Base-by-base conservation (phyloP, 805 yeast species). In the Yarrowia divulgata region DNA sequence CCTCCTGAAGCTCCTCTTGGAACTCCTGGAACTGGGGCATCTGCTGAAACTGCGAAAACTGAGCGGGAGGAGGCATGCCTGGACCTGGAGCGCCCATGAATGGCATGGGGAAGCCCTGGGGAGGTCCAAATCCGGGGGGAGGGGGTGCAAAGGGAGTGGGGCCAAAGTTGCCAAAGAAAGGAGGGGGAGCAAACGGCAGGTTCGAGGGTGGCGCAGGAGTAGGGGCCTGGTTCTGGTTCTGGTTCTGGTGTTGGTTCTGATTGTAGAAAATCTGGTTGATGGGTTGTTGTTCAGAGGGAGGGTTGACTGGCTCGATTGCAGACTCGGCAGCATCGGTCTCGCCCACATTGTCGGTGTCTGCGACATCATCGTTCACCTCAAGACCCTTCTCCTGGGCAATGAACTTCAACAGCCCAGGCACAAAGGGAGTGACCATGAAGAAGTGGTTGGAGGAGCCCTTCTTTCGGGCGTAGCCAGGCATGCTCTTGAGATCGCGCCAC, bases 401-500 rank as follows among this genome's bases (percentile, higher is more conserved):
- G 73, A 76, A 79, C 62, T 75, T 73, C 37, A 73, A 71, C 42
- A 80, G 73, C 19, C 74, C 79, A 9, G 73, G 70, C 72, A 80
- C 71, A 69, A 81, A 81, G 35, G 81, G 80, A 0, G 79, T 77
- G 8, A 80, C 80, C 77, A 77, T 72, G 74, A 74, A 79, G 67
- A 73, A 80, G 46, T 73, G 72, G 52, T 70, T 52, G 13, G 63
- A 64, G 32, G 68, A 29, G 43, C 46, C 49, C 62, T 63, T 60
- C 34, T 68, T 67, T 7, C 69, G 58, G n/a, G 77, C 64, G 69
- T 71, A 79, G 8, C 76, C 74, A 1, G 80, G 81, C 69, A 80
- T 69, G 18, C 71, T 68, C 14, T 68, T 69, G 52, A 81, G 72
- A 23, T 75, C 74, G 63, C 78, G 77, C 98, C 98, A 94, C 78